Percentiles rank a stretch among this genome's conserved stretches.
These are phyloP conservation scores for Ustilago tritici DNA, from an alignment of 1,284 basidiomycete species.

Conservation along the genomic window DNA sequence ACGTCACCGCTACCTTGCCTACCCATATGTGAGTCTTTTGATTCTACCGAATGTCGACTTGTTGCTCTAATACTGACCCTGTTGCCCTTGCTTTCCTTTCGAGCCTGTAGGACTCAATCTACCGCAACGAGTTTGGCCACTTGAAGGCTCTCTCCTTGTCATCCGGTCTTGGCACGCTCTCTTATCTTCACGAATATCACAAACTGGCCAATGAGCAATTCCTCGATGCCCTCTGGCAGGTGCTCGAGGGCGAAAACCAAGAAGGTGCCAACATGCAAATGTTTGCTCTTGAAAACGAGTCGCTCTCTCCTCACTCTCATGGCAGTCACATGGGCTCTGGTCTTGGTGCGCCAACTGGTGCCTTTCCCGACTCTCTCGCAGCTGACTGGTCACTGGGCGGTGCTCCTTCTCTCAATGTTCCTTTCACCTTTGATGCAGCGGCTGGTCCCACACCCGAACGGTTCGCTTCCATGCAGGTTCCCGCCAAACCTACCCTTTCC, in stretches of 20 bases:
- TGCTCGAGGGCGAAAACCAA: constrained; percentile 49
- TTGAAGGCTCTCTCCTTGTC: constrained; percentile 50
- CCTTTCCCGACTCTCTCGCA: constrained; percentile 33
- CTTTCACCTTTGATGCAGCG: constrained; percentile 48
- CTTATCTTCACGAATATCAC: constrained; percentile 54
- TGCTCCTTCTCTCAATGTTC: constrained; percentile 46
- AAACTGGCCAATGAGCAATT: constrained; percentile 55
- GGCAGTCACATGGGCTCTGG: constrained; percentile 33
- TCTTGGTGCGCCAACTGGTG: constrained; percentile 20
- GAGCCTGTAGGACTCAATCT: constrained; percentile 37
- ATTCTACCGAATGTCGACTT: not conserved
- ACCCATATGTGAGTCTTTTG: constrained; percentile 31
- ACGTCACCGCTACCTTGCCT: constrained; percentile 50
- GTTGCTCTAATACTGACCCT: not conserved
- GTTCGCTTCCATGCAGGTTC: constrained; percentile 39
- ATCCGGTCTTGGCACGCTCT: constrained; percentile 49
- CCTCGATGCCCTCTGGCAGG: constrained; percentile 53
- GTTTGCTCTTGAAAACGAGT: constrained; percentile 52
- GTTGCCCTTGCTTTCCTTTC: not conserved
- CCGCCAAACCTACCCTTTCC: constrained; percentile 27
- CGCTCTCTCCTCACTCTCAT: constrained; percentile 39
- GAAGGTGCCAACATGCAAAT: constrained; percentile 50
- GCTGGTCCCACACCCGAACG: constrained; percentile 31
- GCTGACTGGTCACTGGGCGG: constrained; percentile 45
- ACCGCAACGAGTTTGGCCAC: constrained; percentile 53